A percentile compares a stretch with the other conserved stretches of the same genome.
phyloP scores from a whole-genome alignment of 768 basidiomycete genomes.

The Mycena kentingensis region DNA sequence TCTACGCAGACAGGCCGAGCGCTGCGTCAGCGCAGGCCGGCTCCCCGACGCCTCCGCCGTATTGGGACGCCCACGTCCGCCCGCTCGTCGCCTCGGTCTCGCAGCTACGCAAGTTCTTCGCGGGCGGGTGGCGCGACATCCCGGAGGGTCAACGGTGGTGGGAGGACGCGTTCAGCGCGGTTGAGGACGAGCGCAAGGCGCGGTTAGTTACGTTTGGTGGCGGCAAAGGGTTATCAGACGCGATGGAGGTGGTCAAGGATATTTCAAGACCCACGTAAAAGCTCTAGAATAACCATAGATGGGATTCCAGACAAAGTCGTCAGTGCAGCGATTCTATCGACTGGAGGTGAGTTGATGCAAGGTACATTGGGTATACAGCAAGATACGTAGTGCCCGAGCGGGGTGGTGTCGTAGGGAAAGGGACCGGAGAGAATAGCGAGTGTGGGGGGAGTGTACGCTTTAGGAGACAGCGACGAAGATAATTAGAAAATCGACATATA shows the following conservation, averaged over 20 bases:
- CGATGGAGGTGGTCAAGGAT: background rate
- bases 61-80: background rate
- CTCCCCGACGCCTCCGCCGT: background rate
- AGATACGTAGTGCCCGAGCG: no score
- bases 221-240: background rate
- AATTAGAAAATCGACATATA: background rate
- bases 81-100: background rate
- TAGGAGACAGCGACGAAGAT: background rate
- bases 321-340: no score
- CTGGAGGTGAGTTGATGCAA: no score
- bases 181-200: background rate
- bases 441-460: no score
- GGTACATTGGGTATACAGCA: no score
- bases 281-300: background rate
- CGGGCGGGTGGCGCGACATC: background rate
- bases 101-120: background rate
- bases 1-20: background rate
- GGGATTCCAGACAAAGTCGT: no score
- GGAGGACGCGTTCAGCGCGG: background rate
- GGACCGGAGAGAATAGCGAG: no score
- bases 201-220: background rate
- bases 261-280: background rate
- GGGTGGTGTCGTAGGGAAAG: no score
- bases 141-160: background rate
- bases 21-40: background rate